A percentile compares a stretch with the other conserved stretches of the same genome.
Conservation (phyloP, 2,329 filamentous ascomycete species). For the Calonectria hawksworthii region DNA sequence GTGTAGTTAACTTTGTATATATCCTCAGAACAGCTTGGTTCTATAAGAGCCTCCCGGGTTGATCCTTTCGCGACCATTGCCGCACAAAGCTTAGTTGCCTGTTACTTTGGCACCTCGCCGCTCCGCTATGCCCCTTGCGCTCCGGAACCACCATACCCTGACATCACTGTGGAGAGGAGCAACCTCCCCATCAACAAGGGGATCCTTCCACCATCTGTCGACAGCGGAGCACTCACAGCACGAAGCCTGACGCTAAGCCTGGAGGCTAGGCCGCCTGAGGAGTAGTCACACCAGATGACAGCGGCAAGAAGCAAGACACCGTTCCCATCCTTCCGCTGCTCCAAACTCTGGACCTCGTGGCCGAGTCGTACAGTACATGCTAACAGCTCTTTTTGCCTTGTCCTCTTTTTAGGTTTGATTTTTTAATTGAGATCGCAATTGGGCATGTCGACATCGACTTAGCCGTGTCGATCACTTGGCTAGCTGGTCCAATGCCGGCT, state of each 20-base stretch:
- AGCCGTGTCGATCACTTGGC: not conserved
- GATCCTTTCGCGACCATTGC: not conserved
- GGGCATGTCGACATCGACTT: not conserved
- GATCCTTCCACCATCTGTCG: constrained; percentile 1
- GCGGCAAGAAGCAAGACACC: constrained; percentile 9
- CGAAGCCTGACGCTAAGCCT: not conserved
- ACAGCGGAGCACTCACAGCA: not conserved
- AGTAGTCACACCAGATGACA: constrained; percentile 9
- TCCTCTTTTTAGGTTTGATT: not conserved
- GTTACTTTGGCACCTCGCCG: not conserved
- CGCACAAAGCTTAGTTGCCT: not conserved
- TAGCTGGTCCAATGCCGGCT: not conserved
- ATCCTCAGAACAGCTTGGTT: not conserved
- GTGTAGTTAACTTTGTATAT: not conserved
- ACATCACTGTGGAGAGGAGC: constrained; percentile 7
- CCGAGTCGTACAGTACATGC: not conserved
- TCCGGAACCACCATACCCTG: not conserved
- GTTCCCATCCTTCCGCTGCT: not conserved
- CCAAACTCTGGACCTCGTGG: not conserved
- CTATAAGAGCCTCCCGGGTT: not conserved
- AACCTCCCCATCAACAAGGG: not conserved
- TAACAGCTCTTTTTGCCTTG: not conserved
- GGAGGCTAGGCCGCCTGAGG: not conserved
- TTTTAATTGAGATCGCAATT: not conserved
- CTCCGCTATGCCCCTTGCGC: not conserved